phyloP scores from a whole-genome alignment of 2,329 filamentous ascomycete species.

The Neurospora crassa region DNA sequence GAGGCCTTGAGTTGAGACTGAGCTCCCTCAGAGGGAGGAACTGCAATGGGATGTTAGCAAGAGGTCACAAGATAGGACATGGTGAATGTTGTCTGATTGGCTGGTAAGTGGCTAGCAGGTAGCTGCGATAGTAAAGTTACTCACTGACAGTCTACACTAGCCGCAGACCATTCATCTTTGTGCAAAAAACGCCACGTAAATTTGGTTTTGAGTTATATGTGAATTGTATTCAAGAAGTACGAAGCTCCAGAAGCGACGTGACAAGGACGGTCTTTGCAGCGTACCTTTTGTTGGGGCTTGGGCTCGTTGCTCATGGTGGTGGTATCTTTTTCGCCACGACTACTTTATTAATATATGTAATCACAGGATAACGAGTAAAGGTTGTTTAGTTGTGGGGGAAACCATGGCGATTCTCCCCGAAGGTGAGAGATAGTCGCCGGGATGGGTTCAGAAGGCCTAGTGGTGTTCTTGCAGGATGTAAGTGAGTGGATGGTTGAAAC shows the following conservation, averaged over 20 bases:
- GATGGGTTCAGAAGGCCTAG: not conserved
- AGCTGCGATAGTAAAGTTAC: not conserved
- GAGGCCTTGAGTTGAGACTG: conserved; percentile 20
- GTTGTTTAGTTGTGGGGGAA: not conserved
- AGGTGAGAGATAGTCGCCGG: not conserved
- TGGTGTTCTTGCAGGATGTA: not conserved
- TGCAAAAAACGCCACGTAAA: not conserved
- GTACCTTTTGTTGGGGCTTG: not conserved
- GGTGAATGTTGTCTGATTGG: not conserved
- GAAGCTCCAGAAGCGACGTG: not conserved
- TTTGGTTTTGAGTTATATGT: not conserved
- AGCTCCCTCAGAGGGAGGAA: conserved; percentile 36
- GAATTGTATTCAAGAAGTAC: not conserved
- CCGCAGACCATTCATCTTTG: not conserved
- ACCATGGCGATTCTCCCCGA: not conserved
- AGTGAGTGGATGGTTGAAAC: not conserved
- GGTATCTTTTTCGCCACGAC: not conserved
- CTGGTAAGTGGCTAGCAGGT: not conserved
- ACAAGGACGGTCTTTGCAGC: not conserved
- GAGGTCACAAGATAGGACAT: not conserved
- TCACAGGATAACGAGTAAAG: not conserved
- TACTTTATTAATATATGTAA: not conserved
- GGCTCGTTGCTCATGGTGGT: not conserved
- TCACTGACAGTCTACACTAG: not conserved
- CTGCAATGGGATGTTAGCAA: conserved; percentile 16